A percentile compares a stretch with the other conserved stretches of the same genome.
phyloP scores from a whole-genome alignment of 306 rosid genomes.

The Trichosanthes truncata region DNA sequence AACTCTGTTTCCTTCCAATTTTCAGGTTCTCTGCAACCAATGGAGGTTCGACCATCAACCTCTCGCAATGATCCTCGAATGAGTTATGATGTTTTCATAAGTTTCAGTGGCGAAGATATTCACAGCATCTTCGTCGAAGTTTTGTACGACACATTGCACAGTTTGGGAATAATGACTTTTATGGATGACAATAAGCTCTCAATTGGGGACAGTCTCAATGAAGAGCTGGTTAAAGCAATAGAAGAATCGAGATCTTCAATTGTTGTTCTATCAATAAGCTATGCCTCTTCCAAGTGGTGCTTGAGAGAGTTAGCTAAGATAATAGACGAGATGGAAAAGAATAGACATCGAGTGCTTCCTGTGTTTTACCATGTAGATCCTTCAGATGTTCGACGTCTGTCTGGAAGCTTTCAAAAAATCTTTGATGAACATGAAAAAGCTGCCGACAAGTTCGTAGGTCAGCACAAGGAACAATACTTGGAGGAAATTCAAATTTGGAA shows the following conservation, averaged over 20 bases:
- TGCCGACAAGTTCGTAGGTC: not conserved
- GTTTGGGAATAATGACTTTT: too few species aligned
- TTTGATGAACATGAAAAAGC: slow-evolving; percentile 1
- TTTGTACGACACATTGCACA: too few species aligned
- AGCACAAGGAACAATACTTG: not conserved
- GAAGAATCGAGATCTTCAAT: not conserved
- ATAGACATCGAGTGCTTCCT: not conserved
- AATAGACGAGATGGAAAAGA: too few species aligned
- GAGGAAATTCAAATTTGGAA: not conserved
- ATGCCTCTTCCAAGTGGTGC: slow-evolving; percentile 5
- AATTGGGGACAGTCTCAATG: too few species aligned
- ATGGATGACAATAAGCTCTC: too few species aligned
- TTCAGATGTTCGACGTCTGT: slow-evolving; percentile 20
- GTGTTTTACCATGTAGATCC: not conserved
- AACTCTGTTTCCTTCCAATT: too few species aligned
- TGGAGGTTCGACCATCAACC: not conserved
- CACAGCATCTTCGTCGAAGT: too few species aligned
- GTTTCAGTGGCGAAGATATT: not conserved
- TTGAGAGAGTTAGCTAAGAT: too few species aligned
- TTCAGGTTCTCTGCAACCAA: not conserved
- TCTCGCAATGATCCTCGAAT: not conserved
- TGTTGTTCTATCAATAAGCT: not conserved
- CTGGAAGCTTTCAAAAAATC: slow-evolving; percentile 6
- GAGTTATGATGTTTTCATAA: not conserved
- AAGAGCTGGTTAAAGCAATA: not conserved